Evolutionary conservation across 768 basidiomycete genomes (phyloP).

Genomic region (Fomitopsis serialis): DNA sequence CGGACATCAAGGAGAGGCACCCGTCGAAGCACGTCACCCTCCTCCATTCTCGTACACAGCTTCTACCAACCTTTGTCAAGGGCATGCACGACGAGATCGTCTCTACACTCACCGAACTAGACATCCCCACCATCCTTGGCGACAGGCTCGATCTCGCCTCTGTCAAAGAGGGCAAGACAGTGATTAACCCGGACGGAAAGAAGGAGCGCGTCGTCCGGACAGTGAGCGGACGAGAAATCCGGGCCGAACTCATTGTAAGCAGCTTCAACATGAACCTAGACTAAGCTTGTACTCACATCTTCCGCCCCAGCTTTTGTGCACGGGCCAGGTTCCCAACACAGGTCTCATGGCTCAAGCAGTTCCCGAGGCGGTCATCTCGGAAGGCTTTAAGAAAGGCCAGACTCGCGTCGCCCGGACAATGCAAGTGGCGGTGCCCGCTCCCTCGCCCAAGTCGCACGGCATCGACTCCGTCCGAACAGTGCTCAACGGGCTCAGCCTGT

Average conservation of each 20-base stretch:
- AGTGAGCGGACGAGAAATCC: conserved; percentile 42
- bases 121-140: conserved; percentile 45
- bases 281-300: not conserved
- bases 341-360: conserved; percentile 29
- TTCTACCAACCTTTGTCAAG: conserved; percentile 49
- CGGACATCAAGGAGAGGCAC: conserved; percentile 53
- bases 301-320: conserved; percentile 45
- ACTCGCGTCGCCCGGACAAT: conserved; percentile 45
- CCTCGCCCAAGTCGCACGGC: not conserved
- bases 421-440: conserved; percentile 37
- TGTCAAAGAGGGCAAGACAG: conserved; percentile 5
- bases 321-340: conserved; percentile 58
- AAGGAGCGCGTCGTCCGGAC: conserved; percentile 35
- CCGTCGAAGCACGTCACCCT: conserved; percentile 51
- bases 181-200: conserved; percentile 8
- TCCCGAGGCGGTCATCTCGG: conserved; percentile 19
- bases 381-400: conserved; percentile 34
- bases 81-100: conserved; percentile 44
- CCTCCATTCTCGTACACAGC: conserved; percentile 50
- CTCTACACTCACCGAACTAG: conserved; percentile 18
- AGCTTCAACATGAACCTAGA: not conserved
- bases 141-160: conserved; percentile 46
- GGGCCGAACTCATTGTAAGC: conserved; percentile 48
- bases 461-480: not conserved
- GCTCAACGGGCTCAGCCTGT: not conserved